Conservation (phyloP, 208 protist genomes). For the Angomonas ambiguus region DNA sequence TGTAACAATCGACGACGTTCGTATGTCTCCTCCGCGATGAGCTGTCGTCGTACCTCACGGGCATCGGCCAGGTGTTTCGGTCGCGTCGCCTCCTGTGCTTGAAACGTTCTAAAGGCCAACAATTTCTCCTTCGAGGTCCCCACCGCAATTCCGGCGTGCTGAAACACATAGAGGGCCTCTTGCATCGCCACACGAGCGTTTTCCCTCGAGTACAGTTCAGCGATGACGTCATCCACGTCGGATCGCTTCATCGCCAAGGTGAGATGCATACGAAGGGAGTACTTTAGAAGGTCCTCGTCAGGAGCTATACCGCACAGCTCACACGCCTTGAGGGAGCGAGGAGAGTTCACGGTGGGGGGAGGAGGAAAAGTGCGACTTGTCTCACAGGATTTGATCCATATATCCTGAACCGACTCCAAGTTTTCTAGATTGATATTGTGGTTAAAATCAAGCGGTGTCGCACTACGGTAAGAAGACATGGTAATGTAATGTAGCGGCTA, state of each 20-base stretch:
- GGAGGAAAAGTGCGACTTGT: conserved; percentile 24
- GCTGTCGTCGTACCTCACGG: conserved; percentile 28
- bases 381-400: conserved; percentile 37
- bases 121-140: conserved; percentile 66
- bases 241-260: conserved; percentile 27
- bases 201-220: conserved; percentile 12
- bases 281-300: conserved; percentile 25
- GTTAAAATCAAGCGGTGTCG: neutral
- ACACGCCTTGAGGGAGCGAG: conserved; percentile 53
- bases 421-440: conserved; percentile 36
- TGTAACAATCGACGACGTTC: conserved; percentile 6
- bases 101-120: conserved; percentile 35
- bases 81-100: conserved; percentile 38
- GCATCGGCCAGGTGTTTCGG: conserved; percentile 21
- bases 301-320: conserved; percentile 21
- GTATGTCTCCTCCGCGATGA: conserved; percentile 21
- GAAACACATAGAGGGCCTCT: conserved; percentile 43
- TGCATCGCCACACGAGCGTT: conserved; percentile 20
- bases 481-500: neutral
- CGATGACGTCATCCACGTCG: conserved; percentile 10
- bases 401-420: conserved; percentile 51
- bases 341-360: conserved; percentile 49
- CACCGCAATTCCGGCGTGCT: conserved; percentile 31
- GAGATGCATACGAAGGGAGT: conserved; percentile 52
- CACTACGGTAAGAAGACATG: neutral